Base-by-base conservation (phyloP, 2,329 filamentous ascomycete genomes). In the Penicillium expansum region DNA sequence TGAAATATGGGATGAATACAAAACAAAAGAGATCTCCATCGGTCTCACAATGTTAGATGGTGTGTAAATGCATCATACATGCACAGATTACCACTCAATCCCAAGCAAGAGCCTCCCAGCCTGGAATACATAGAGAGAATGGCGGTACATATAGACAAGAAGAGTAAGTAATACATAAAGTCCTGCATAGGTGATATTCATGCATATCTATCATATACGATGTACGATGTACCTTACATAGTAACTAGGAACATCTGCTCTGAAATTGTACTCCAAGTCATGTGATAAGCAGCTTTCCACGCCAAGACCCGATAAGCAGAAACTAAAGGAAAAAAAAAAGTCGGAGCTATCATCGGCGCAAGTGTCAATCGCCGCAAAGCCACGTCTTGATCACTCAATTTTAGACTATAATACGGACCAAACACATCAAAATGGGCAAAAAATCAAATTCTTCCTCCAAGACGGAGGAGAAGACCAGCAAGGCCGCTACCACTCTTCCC, bases 341-440 rank as follows among this genome's bases (percentile, higher is more conserved):
- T 64, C 59, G 59, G 61, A 61, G 59, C 41, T 59, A 64, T 57
- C 45, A 44, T 48, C 45, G 52, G 57, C 48, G 56, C 48, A 13
- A n/a, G 29, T 45, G 39, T 52, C 30, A 51, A 45, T 50, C 45
- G 48, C 32, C 44, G 52, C 49, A 48, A 61, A 41, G 22, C 35
- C 51, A 43, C 45, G 30, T 58, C 55, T 44, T 37, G 29, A 3
- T 33, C 38, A 18, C 35, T 43, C 27, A 35, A 5, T 14, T 35
- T 35, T 4, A 20, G 4, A 30, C 32, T 24, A n/a, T 55, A 32
- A 35, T 20, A 33, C 50, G 49, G 52, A 45, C 32, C 45, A 49
- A 35, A n/a, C 11, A 52, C 5, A 54, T 47, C 52, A 68, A 56
- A 32, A 74, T 74, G 71, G 71, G 71, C 47, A 74, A 73, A 51